phyloP scores from a whole-genome alignment of 345 rosid genomes.

The Erysimum cheiranthoides region DNA sequence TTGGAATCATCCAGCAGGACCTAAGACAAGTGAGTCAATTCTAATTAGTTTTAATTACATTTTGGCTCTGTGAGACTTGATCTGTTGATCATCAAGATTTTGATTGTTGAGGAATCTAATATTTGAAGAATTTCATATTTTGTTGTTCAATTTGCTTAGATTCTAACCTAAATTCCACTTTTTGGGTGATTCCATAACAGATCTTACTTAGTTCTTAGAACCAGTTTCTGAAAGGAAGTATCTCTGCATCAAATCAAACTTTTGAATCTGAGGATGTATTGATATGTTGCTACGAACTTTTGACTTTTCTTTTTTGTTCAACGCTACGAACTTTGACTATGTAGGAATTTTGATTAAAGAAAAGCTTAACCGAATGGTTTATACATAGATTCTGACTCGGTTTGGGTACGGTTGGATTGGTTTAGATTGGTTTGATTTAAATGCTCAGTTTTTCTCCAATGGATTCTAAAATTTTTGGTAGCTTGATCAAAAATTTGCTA shows the following conservation, averaged over 20 bases:
- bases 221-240: background rate
- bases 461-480: background rate
- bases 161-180: background rate
- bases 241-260: background rate
- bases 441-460: background rate
- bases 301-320: background rate
- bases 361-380: background rate
- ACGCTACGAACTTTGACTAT: background rate
- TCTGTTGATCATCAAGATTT: constrained; percentile 5
- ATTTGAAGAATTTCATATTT: background rate
- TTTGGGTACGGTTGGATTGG: background rate
- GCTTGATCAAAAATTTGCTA: background rate
- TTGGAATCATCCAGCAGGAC: constrained; percentile 97
- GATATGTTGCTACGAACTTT: background rate
- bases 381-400: background rate
- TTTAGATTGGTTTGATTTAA: background rate
- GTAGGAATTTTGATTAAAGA: background rate
- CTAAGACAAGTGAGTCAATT: constrained; percentile 75
- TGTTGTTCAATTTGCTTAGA: background rate
- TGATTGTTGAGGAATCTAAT: background rate
- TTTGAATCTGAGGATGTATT: background rate
- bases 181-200: background rate
- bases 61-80: constrained; percentile 16
- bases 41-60: background rate
- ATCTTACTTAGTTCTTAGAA: background rate